Base-by-base conservation (phyloP, 805 yeast species). In the Kazachstania taianensis region DNA sequence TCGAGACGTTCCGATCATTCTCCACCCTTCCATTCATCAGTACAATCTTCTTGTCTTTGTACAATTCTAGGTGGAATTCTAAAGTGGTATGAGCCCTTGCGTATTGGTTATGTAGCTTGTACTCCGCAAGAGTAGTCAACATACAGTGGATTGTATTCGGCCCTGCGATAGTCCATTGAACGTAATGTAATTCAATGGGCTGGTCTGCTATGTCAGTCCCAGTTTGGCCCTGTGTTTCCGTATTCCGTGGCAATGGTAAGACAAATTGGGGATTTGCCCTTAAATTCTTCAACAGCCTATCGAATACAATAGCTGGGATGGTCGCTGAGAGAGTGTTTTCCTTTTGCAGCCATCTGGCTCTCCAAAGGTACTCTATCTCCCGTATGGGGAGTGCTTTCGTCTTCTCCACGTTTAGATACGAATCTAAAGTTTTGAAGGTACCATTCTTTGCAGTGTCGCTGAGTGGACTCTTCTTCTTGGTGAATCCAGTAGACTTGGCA, bases 81-180 rank as follows among this genome's bases (percentile, higher is more conserved):
- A 92, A 65, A 0, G 95, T 83, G 0, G 96, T 85, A 58, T 92
- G 97, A 1, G 98, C 97, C 53, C 84, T 79, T 7, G 98, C 95
- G 59, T 69, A 92, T 53, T 89, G 96, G 38, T 73, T 75, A 53
- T 89, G 96, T 20, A 86, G 69, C 57, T 89, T 86, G 61, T 75
- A 92, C 60, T 92, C 97, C 2, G 92, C 87, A 44, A 92, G 69
- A 0, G 96, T 77, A 2, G 98, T 92, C 48, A 92, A 67, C 71
- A 92, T 70, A 53, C 94, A 84, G 61, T 92, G 96, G 1, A 83
- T 67, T 2, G 96, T 87, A 28, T 75, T 49, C 12, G 82, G 78
- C 1, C 89, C 94, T 10, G 81, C 87, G 55, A 85, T 83, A 14
- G 75, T 69, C 98, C 98, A 92, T 62, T 92, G 97, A 16, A 87